phyloP scores from a whole-genome alignment of 1,284 basidiomycete genomes.

The Butyriboletus appendiculatus region DNA sequence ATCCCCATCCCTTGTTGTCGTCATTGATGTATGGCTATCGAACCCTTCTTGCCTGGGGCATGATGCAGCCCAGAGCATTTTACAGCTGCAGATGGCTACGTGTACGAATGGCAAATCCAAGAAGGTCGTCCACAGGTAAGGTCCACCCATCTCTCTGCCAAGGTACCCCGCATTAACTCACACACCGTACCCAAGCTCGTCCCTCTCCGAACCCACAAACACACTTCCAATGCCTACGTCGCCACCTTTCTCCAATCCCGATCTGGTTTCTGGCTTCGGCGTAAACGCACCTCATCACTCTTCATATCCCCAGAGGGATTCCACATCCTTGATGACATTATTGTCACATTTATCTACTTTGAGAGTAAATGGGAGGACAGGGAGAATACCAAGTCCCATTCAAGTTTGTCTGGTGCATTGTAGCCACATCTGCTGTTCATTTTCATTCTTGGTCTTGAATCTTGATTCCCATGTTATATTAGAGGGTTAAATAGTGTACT shows the following conservation, averaged over 20 bases:
- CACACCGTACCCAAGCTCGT: constrained; percentile 22
- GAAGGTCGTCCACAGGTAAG: constrained; percentile 28
- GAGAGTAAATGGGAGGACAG: constrained; percentile 31
- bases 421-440: not conserved
- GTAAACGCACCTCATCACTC: constrained; percentile 26
- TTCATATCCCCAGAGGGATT: constrained; percentile 31
- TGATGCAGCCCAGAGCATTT: constrained; percentile 30
- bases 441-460: not conserved
- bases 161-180: not conserved
- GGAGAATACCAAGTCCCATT: constrained; percentile 18
- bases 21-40: not conserved
- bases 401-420: constrained; percentile 8
- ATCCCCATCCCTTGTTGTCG: not conserved
- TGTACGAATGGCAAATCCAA: constrained; percentile 33
- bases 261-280: constrained; percentile 15
- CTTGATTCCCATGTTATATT: not conserved
- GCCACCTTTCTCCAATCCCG: constrained; percentile 33
- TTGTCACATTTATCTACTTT: constrained; percentile 40
- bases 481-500: not conserved
- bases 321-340: constrained; percentile 36
- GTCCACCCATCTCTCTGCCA: not conserved
- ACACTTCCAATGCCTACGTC: constrained; percentile 15
- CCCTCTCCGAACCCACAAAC: constrained; percentile 12
- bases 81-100: constrained; percentile 18
- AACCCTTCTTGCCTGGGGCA: not conserved